Percentiles rank a stretch among this genome's conserved stretches.
These are phyloP conservation scores for Alternaria panax DNA, from an alignment of 2,329 filamentous ascomycete species.

Conservation along the genomic window DNA sequence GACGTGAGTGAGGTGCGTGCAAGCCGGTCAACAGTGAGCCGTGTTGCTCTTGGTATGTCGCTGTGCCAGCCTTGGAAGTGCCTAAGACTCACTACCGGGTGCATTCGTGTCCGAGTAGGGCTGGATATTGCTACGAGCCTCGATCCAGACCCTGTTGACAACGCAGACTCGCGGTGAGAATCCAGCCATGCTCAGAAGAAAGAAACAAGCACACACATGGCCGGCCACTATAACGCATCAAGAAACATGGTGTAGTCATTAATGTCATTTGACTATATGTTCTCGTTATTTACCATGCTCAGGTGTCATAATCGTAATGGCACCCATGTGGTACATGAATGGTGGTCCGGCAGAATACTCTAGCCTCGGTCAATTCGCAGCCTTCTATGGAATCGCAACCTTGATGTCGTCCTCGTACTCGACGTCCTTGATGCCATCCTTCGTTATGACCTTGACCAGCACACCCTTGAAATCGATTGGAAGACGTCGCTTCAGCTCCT, in stretches of 20 bases:
- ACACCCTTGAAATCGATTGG: constrained; percentile 99
- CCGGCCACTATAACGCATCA: not conserved
- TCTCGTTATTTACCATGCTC: constrained; percentile 3
- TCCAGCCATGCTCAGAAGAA: not conserved
- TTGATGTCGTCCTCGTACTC: constrained; percentile 84
- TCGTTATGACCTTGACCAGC: constrained; percentile 90
- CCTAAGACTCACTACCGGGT: not conserved
- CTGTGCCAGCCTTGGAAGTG: not conserved
- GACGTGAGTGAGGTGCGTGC: not conserved
- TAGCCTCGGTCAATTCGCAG: not conserved
- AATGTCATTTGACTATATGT: constrained; percentile 3
- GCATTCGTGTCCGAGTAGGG: not conserved
- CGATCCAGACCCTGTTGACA: not conserved
- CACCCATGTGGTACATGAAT: constrained; percentile 9
- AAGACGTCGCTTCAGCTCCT: constrained; percentile 95
- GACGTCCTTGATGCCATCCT: constrained; percentile 87
- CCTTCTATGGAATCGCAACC: constrained; percentile 65
- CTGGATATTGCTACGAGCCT: not conserved
- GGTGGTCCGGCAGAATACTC: constrained; percentile 7
- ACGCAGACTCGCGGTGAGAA: not conserved
- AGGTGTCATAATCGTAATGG: constrained; percentile 11
- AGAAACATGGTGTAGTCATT: not conserved
- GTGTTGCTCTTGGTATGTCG: not conserved
- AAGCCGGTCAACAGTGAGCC: not conserved
- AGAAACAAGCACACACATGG: not conserved